Evolutionary conservation across 495 filamentous ascomycete genomes (phyloP).

Genomic region (Chaetomium fimeti): DNA sequence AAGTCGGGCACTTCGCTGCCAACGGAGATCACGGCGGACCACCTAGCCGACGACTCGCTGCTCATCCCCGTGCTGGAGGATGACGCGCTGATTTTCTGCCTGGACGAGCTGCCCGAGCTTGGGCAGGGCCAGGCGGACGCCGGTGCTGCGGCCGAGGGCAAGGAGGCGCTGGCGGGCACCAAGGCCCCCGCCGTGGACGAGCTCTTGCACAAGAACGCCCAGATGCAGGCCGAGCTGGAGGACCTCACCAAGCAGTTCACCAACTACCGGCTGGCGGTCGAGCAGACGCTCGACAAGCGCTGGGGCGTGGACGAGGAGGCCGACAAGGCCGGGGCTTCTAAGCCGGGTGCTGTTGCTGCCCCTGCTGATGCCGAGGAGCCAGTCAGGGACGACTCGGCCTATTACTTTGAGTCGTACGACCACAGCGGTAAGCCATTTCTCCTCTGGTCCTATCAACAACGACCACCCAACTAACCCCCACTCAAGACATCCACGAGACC

Average conservation of each 20-base stretch:
- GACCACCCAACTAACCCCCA: background rate
- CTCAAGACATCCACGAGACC: conserved; percentile 77
- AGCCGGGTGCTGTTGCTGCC: conserved; percentile 12
- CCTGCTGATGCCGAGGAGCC: conserved; percentile 24
- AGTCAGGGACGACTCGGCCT: conserved; percentile 55
- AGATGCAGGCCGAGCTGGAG: conserved; percentile 68
- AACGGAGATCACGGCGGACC: conserved; percentile 53
- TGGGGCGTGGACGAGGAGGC: conserved; percentile 52
- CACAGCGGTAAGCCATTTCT: conserved; percentile 60
- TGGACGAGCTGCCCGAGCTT: conserved; percentile 68
- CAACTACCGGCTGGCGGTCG: conserved; percentile 68
- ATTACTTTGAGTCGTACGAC: conserved; percentile 82
- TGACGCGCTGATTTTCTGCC: conserved; percentile 77
- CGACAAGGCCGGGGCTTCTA: conserved; percentile 15
- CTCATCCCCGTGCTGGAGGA: conserved; percentile 85
- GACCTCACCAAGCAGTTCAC: conserved; percentile 64
- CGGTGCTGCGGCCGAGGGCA: background rate
- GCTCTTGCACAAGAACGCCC: conserved; percentile 55
- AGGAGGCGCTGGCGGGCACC: conserved; percentile 1
- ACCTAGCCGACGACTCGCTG: conserved; percentile 71
- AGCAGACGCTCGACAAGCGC: conserved; percentile 67
- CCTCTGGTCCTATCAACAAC: background rate
- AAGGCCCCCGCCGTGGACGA: conserved; percentile 40
- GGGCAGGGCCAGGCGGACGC: conserved; percentile 25
- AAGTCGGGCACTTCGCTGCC: conserved; percentile 50